These are phyloP conservation scores for Barnettozyma populi DNA, from an alignment of 805 yeast genomes.

Conservation along the genomic window DNA sequence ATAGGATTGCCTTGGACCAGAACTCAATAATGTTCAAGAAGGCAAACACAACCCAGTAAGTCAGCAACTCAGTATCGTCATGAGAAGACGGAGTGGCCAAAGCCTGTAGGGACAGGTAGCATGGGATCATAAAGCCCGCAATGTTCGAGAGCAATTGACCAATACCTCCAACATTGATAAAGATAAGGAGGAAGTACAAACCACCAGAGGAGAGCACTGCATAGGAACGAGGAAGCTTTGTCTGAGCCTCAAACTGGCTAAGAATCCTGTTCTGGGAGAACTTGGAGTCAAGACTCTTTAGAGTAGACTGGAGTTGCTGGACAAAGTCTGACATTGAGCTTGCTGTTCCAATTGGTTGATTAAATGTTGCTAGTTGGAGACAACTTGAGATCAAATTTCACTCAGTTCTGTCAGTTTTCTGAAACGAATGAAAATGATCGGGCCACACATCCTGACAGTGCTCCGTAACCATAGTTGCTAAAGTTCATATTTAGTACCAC, in stretches of 20 bases:
- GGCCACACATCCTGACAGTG: neutral
- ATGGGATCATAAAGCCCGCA: slow-evolving; percentile 88
- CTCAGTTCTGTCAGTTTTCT: too few species aligned
- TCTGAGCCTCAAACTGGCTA: slow-evolving; percentile 22
- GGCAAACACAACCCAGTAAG: slow-evolving; percentile 99
- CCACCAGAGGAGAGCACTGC: slow-evolving; percentile 62
- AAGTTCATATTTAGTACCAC: too few species aligned
- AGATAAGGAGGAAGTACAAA: slow-evolving; percentile 69
- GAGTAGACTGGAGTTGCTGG: slow-evolving; percentile 41
- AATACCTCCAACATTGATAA: slow-evolving; percentile 88
- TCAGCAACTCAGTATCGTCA: slow-evolving; percentile 85
- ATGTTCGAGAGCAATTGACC: slow-evolving; percentile 92
- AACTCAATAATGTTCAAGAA: slow-evolving; percentile 86
- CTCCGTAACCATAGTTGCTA: neutral
- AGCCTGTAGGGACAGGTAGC: slow-evolving; percentile 82
- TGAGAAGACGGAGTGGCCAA: slow-evolving; percentile 59
- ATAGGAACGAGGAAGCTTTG: slow-evolving; percentile 74
- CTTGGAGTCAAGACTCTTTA: slow-evolving; percentile 38
- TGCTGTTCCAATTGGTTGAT: neutral
- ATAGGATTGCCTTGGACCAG: slow-evolving; percentile 89
- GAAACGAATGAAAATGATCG: neutral
- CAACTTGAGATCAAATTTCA: neutral
- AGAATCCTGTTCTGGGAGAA: slow-evolving; percentile 20
- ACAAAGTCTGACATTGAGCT: slow-evolving; percentile 37
- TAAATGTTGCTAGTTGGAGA: neutral